Evolutionary conservation across 2,329 filamentous ascomycete species (phyloP).

Genomic region (Paecilomyces dactylethromorphus): DNA sequence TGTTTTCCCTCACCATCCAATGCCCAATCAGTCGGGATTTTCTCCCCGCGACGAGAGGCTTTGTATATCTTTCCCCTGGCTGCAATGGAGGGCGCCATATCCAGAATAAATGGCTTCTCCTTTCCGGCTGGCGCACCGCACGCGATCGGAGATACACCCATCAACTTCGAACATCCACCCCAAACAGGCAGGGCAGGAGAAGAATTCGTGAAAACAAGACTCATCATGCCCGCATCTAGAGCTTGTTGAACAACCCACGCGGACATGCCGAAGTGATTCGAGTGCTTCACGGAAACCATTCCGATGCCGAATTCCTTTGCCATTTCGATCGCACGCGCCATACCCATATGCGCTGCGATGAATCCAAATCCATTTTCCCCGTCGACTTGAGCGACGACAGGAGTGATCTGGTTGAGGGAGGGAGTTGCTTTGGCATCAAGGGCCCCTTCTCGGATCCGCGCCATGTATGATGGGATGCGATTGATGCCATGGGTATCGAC

Average conservation of each 20-base stretch:
- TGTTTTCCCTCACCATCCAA: conserved; percentile 61
- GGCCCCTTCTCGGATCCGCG: conserved; percentile 63
- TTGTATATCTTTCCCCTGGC: conserved; percentile 42
- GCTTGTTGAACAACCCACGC: conserved; percentile 76
- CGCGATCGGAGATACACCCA: conserved; percentile 67
- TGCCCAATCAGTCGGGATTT: conserved; percentile 57
- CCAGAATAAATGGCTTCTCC: conserved; percentile 51
- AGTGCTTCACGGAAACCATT: conserved; percentile 67
- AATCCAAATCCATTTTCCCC: conserved; percentile 71
- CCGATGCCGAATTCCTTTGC: conserved; percentile 63
- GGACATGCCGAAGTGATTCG: conserved; percentile 78
- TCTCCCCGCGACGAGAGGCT: conserved; percentile 35
- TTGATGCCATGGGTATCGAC: conserved; percentile 76
- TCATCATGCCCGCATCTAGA: conserved; percentile 64
- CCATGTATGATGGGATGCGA: conserved; percentile 70
- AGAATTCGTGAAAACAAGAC: conserved; percentile 64
- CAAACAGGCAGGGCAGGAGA: conserved; percentile 66
- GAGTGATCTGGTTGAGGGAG: conserved; percentile 55
- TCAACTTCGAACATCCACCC: conserved; percentile 61
- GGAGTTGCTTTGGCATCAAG: conserved; percentile 58
- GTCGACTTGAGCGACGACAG: conserved; percentile 62
- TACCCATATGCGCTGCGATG: conserved; percentile 59
- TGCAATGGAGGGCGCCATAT: conserved; percentile 42
- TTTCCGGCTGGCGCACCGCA: conserved; percentile 65
- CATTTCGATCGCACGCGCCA: conserved; percentile 61